These are phyloP conservation scores for Pyricularia grisea DNA, from an alignment of 2,329 filamentous ascomycete species.

Conservation along the genomic window DNA sequence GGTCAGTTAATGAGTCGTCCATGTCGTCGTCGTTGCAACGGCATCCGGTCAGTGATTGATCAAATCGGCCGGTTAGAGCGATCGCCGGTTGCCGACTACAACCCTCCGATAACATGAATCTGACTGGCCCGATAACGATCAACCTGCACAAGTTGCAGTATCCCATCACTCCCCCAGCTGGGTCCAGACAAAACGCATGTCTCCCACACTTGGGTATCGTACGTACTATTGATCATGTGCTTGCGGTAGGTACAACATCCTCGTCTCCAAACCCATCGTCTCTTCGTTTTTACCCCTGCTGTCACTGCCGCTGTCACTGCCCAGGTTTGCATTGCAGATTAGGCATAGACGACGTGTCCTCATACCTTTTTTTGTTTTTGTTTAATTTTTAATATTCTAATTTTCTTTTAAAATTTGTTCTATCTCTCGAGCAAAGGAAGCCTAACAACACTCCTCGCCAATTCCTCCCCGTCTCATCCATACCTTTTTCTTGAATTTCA, in stretches of 20 bases:
- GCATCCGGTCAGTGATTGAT: background rate
- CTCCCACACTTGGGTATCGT: background rate
- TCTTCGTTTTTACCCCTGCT: background rate
- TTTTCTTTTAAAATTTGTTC: background rate
- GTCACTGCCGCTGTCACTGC: background rate
- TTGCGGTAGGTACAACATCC: background rate
- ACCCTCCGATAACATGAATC: background rate
- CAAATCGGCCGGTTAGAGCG: background rate
- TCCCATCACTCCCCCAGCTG: background rate
- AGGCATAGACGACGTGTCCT: background rate
- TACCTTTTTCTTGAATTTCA: background rate
- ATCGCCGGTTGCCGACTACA: background rate
- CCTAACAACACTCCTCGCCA: background rate
- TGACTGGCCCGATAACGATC: background rate
- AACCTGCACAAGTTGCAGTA: background rate
- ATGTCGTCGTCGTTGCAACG: background rate
- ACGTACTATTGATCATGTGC: background rate
- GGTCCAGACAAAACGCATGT: background rate
- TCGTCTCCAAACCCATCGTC: background rate
- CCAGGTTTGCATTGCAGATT: background rate
- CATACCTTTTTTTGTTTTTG: background rate
- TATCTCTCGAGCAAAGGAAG: background rate
- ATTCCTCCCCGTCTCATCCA: background rate
- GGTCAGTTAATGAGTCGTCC: background rate
- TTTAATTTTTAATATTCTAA: too few relatives aligned